Evolutionary conservation across 805 yeast genomes (phyloP).

Genomic region (Naumovozyma baii): DNA sequence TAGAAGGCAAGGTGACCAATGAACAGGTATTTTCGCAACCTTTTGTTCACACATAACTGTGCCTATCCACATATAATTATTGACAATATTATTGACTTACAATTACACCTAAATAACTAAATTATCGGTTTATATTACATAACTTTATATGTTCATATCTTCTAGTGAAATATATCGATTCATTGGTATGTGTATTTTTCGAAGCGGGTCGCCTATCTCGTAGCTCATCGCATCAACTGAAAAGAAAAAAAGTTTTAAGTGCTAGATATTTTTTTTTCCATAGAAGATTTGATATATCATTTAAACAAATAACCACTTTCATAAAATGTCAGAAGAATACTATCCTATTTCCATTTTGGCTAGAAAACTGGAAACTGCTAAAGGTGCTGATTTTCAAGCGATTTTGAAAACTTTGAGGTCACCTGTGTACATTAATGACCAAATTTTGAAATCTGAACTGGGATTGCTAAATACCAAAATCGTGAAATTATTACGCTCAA

Average conservation of each 20-base stretch:
- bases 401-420: constrained; percentile 21
- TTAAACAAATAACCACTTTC: background rate
- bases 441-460: constrained; percentile 26
- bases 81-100: no score
- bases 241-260: background rate
- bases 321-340: constrained; percentile 7
- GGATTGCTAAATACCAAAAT: constrained; percentile 29
- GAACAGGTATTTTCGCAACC: constrained; percentile 29
- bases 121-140: no score
- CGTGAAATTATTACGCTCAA: constrained; percentile 37
- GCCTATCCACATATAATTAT: no score
- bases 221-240: background rate
- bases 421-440: constrained; percentile 23
- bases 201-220: no score
- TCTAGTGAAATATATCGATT: no score
- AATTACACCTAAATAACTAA: no score
- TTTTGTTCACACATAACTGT: constrained; percentile 5
- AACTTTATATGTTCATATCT: no score
- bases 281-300: background rate
- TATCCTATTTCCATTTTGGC: constrained; percentile 21
- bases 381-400: constrained; percentile 24
- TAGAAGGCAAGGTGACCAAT: constrained; percentile 16
- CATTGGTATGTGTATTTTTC: no score
- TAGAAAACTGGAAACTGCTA: constrained; percentile 19
- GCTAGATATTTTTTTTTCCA: background rate